Conservation (phyloP, 2,329 filamentous ascomycete species). For the Trichoderma koningii region DNA sequence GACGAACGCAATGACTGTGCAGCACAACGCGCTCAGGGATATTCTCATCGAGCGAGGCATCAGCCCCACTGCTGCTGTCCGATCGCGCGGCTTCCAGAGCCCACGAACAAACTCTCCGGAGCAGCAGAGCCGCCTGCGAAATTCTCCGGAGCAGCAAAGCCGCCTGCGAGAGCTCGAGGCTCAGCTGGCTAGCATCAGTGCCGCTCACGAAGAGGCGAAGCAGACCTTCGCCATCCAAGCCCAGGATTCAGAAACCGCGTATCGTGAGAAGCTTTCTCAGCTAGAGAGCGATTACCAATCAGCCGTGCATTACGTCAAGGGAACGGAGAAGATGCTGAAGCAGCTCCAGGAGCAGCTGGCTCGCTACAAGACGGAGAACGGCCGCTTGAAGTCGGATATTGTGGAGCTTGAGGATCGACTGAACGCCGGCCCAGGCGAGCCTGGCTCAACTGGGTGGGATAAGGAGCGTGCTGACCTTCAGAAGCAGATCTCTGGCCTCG, state of each 20-base stretch:
- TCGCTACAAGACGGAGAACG: conserved; percentile 86
- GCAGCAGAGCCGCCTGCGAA: conserved; percentile 56
- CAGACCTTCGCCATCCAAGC: conserved; percentile 74
- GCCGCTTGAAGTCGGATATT: conserved; percentile 80
- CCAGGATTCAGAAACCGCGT: conserved; percentile 83
- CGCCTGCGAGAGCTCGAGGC: conserved; percentile 85
- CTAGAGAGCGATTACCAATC: conserved; percentile 98
- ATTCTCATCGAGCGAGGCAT: conserved; percentile 88
- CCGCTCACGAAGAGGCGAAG: conserved; percentile 85
- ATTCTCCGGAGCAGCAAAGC: conserved; percentile 76
- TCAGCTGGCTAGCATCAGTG: conserved; percentile 74
- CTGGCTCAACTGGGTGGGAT: conserved; percentile 68
- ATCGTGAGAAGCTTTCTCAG: conserved; percentile 89
- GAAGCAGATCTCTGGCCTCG: conserved; percentile 67
- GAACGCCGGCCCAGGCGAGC: conserved; percentile 40
- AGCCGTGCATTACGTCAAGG: conserved; percentile 96
- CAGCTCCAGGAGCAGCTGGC: conserved; percentile 98
- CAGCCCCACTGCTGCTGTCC: conserved; percentile 67
- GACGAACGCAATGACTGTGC: conserved; percentile 88
- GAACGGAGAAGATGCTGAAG: conserved; percentile 98
- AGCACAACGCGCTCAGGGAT: conserved; percentile 91
- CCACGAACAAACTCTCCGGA: conserved; percentile 76
- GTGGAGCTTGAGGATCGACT: conserved; percentile 62
- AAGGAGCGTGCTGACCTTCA: conserved; percentile 69
- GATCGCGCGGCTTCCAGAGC: conserved; percentile 72